Base-by-base conservation (phyloP, 441 rosid genomes). In the Corymbia citriodora region DNA sequence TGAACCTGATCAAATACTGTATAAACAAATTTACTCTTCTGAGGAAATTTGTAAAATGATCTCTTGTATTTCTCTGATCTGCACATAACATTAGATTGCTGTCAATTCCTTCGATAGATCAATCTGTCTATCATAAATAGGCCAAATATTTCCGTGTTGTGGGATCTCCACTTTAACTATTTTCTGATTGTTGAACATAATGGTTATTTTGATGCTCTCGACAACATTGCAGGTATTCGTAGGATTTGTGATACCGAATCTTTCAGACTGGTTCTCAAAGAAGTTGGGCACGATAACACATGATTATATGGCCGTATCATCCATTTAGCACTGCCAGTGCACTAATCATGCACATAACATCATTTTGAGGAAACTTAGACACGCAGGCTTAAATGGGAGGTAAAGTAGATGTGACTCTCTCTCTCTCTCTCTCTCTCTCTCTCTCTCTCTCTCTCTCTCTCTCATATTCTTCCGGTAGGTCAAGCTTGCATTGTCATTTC, bases 191-290 rank as follows among this genome's bases (percentile, higher is more conserved):
- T 53, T n/a, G 88, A 0, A 87, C 45, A 87, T n/a, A 87, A 55
- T 50, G 61, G 63, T 12, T 27, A 19, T 74, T 5, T 21, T 36
- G 49, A 54, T 19, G 88, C 49, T n/a, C 21, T 48, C 10, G 21
- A 70, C 1, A 10, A 53, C 63, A 40, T 55, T 90, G 88, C 98
- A 96, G 99, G 99, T 97, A n/a, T 98, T 97, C 92, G 97, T 96
- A 86, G 99, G 99, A 90, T 98, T 96, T 90, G 94, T 96, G 88
- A 97, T 96, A 90, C 99, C 98, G 2, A 98, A 96, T 92, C 91
- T 96, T 86, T 93, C 99, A 13, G 96, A 94, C 88, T 91, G 96
- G 95, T 94, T 94, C 90, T 94, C 99, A 10, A 94, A 90, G 90
- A 96, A 93, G 94, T 88, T 94, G 92, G 96, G 96, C 95, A 94